These are phyloP conservation scores for Daedalea quercina DNA, from an alignment of 768 basidiomycete species.

Conservation along the genomic window DNA sequence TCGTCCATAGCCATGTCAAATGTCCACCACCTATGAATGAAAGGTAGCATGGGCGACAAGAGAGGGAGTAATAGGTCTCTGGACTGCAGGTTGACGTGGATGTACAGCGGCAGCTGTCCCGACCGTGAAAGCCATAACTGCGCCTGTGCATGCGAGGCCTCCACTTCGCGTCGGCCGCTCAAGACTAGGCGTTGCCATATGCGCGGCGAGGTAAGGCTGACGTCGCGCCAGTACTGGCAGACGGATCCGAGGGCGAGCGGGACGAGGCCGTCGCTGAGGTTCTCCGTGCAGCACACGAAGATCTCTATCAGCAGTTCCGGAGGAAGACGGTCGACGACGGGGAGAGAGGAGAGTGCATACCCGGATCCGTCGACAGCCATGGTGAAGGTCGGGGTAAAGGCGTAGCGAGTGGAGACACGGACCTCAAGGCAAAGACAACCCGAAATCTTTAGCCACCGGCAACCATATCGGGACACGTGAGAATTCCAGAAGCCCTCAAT, in stretches of 20 bases:
- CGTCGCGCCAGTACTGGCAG: constrained; percentile 51
- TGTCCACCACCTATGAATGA: constrained; percentile 51
- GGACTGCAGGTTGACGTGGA: constrained; percentile 48
- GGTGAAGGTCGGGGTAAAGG: neutral
- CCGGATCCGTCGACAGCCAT: neutral
- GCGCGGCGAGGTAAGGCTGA: constrained; percentile 46
- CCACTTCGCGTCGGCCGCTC: constrained; percentile 32
- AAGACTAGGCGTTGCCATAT: constrained; percentile 57
- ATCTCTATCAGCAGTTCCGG: constrained; percentile 31
- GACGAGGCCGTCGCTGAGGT: constrained; percentile 33
- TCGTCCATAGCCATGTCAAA: constrained; percentile 33
- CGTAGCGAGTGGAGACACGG: too few relatives aligned
- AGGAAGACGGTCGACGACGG: constrained; percentile 9
- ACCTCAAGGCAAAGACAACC: too few relatives aligned
- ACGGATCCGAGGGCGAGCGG: constrained; percentile 47
- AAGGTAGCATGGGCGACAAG: constrained; percentile 53
- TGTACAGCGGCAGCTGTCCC: constrained; percentile 44
- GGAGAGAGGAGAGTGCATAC: neutral
- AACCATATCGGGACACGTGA: neutral
- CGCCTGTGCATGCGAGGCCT: constrained; percentile 41
- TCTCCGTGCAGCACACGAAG: constrained; percentile 33
- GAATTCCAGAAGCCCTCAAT: neutral
- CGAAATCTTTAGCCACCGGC: neutral
- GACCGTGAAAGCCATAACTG: constrained; percentile 49
- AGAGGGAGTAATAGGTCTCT: constrained; percentile 51